Percentiles rank a stretch among this genome's conserved stretches.
These are phyloP conservation scores for Agaricus sinodeliciosus DNA, from an alignment of 768 basidiomycete species.

Conservation along the genomic window DNA sequence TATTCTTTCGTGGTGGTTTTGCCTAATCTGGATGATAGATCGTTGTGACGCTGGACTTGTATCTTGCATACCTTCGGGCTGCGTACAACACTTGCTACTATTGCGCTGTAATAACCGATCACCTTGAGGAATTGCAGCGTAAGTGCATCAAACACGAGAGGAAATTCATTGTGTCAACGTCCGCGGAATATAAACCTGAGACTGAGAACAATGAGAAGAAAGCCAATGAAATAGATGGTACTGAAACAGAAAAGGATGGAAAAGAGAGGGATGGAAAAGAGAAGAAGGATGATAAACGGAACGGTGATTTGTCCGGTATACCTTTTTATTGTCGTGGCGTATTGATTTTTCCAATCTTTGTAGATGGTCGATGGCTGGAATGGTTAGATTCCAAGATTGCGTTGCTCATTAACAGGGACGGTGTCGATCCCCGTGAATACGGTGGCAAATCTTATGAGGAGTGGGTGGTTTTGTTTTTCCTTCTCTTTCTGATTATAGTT, in stretches of 20 bases:
- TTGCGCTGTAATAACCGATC: conserved; percentile 88
- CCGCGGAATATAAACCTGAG: conserved; percentile 58
- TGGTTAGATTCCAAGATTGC: conserved; percentile 84
- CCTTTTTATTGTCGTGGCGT: conserved; percentile 4
- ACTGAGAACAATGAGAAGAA: conserved; percentile 44
- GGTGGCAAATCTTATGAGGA: conserved; percentile 88
- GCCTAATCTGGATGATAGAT: conserved; percentile 39
- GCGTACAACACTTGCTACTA: conserved; percentile 97
- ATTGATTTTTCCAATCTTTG: conserved; percentile 10
- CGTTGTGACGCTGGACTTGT: conserved; percentile 82
- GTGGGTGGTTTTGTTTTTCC: conserved; percentile 34
- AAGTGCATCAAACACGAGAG: conserved; percentile 92
- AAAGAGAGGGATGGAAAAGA: conserved; percentile 28
- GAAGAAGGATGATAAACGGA: conserved; percentile 24
- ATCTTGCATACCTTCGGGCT: conserved; percentile 87
- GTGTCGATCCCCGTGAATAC: conserved; percentile 81
- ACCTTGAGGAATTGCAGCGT: conserved; percentile 90
- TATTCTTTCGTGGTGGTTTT: conserved; percentile 9
- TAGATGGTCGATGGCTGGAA: conserved; percentile 87
- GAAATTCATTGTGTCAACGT: conserved; percentile 58
- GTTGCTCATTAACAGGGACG: conserved; percentile 69
- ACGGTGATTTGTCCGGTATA: conserved; percentile 17
- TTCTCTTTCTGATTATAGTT: background rate
- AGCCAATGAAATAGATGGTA: conserved; percentile 30
- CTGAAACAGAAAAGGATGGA: conserved; percentile 26